Evolutionary conservation across 31 red algal genomes (phyloP).

Genomic region (Odonthalia washingtoniensis): DNA sequence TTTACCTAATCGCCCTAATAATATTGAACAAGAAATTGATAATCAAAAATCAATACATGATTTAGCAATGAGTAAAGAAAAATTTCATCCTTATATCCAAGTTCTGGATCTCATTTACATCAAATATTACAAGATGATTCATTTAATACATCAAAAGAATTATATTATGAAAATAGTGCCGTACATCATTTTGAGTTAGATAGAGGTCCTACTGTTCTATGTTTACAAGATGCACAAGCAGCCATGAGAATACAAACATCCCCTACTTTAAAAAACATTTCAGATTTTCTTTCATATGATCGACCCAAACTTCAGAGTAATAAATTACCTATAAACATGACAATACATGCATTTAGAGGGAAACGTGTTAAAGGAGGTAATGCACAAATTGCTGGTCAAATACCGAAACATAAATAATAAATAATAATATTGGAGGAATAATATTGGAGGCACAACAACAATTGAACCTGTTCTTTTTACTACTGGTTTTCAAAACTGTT

Average conservation of each 20-base stretch:
- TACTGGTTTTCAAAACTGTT: too few relatives aligned
- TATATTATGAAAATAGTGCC: constrained; percentile 79
- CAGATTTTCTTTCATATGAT: constrained; percentile 63
- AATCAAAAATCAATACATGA: background rate
- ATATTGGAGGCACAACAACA: background rate
- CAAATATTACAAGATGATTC: constrained; percentile 64
- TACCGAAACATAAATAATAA: constrained; percentile 85
- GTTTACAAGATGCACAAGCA: constrained; percentile 76
- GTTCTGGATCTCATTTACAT: constrained; percentile 54
- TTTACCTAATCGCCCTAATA: constrained; percentile 37
- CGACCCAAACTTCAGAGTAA: constrained; percentile 59
- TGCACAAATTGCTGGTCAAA: constrained; percentile 88
- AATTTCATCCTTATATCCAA: constrained; percentile 18
- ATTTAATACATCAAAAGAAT: constrained; percentile 88
- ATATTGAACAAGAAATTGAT: too few relatives aligned
- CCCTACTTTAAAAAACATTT: constrained; percentile 26
- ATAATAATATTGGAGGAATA: constrained; percentile 73
- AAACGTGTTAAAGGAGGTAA: constrained; percentile 84
- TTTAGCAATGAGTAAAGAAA: constrained; percentile 18
- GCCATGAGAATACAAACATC: constrained; percentile 76
- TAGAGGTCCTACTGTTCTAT: constrained; percentile 66
- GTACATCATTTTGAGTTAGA: constrained; percentile 62
- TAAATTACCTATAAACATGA: constrained; percentile 44
- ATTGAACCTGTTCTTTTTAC: too few relatives aligned
- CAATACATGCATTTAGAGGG: constrained; percentile 68